A percentile compares a stretch with the other conserved stretches of the same genome.
Evolutionary conservation across 345 rosid genomes (phyloP).

Genomic region (Dipteronia sinensis): DNA sequence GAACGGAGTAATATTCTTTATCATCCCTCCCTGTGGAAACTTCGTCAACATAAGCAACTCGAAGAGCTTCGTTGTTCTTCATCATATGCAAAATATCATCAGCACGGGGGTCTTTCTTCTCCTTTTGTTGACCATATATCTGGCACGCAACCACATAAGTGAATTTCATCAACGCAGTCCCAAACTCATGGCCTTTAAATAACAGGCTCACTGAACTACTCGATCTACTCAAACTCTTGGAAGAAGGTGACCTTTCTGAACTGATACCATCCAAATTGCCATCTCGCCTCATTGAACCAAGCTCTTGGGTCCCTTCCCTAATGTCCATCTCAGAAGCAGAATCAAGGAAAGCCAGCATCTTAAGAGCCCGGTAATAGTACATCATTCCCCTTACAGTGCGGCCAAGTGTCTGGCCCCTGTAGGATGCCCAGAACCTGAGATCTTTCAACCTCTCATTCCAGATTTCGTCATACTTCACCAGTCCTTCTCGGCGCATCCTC

Average conservation of each 20-base stretch:
- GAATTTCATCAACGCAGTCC: constrained; percentile 91
- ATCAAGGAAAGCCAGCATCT: constrained; percentile 93
- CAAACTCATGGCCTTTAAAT: constrained; percentile 85
- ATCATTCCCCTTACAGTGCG: constrained; percentile 99
- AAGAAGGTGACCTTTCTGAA: constrained; percentile 50
- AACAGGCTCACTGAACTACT: constrained; percentile 57
- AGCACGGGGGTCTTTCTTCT: constrained; percentile 84
- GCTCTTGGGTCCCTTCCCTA: constrained; percentile 76
- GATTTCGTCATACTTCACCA: constrained; percentile 65
- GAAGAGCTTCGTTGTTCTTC: constrained; percentile 88
- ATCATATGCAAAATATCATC: constrained; percentile 82
- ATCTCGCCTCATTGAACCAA: constrained; percentile 65
- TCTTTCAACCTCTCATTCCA: constrained; percentile 82
- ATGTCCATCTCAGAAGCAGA: constrained; percentile 97
- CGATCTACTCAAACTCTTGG: constrained; percentile 64
- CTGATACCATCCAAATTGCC: constrained; percentile 38
- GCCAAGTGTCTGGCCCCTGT: constrained; percentile 94
- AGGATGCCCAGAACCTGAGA: constrained; percentile 96
- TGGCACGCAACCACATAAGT: constrained; percentile 97
- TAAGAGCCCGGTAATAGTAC: constrained; percentile 95
- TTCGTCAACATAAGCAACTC: constrained; percentile 96
- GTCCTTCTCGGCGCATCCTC: constrained; percentile 89
- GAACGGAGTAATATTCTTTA: constrained; percentile 85
- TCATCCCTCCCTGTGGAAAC: constrained; percentile 61
- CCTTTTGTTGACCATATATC: constrained; percentile 91